A percentile compares a stretch with the other conserved stretches of the same genome.
Evolutionary conservation across 495 filamentous ascomycete genomes (phyloP).

Genomic region (Xylaria scruposa): DNA sequence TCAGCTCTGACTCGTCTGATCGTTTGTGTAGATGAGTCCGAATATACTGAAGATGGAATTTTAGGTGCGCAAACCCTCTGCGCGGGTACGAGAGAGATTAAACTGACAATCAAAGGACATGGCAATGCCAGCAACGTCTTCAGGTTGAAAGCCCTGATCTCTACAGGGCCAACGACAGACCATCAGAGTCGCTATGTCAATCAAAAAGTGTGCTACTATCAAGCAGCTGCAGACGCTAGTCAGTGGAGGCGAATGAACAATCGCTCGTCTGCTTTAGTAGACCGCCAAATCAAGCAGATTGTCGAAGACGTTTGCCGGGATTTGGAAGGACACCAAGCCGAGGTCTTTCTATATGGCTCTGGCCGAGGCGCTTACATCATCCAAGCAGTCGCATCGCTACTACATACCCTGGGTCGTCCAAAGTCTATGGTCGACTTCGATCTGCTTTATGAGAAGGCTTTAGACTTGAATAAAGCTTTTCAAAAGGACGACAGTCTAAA

Average conservation of each 20-base stretch:
- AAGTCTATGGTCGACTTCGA: slow-evolving; percentile 10
- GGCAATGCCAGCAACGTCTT: slow-evolving; percentile 15
- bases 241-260: too few species aligned
- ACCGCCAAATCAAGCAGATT: slow-evolving; percentile 2
- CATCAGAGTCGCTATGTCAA: background rate
- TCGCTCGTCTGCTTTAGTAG: background rate
- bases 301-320: background rate
- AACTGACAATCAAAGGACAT: slow-evolving; percentile 3
- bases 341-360: slow-evolving; percentile 18
- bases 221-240: background rate
- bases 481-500: slow-evolving; percentile 4
- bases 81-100: too few species aligned
- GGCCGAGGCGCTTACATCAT: slow-evolving; percentile 6
- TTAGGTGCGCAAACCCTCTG: background rate
- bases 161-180: background rate
- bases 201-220: slow-evolving; percentile 1
- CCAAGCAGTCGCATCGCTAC: slow-evolving; percentile 12
- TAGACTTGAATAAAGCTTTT: too few species aligned
- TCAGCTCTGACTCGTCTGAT: background rate
- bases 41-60: background rate
- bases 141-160: background rate
- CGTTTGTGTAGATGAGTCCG: slow-evolving; percentile 3
- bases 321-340: background rate
- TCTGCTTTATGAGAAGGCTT: too few species aligned
- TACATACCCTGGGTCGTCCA: background rate